Percentiles rank a stretch among this genome's conserved stretches.
Evolutionary conservation across 23 red algal genomes (phyloP).

Genomic region (Agarophyton chilense): DNA sequence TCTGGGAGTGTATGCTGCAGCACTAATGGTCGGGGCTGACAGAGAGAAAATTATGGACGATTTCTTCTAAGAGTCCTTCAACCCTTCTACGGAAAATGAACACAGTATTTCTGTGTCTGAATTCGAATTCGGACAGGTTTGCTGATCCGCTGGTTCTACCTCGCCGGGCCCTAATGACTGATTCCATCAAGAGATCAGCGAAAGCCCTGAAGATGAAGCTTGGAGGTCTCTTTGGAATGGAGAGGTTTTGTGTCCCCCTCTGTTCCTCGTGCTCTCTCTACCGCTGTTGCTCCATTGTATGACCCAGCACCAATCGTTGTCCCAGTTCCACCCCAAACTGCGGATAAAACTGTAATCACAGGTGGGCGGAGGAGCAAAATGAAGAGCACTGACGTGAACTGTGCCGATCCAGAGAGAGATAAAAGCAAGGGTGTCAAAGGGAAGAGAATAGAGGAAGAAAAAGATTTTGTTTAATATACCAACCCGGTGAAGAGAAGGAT

Average conservation of each 20-base stretch:
- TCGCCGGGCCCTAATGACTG: not conserved
- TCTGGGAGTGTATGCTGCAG: not conserved
- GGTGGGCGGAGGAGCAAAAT: no score
- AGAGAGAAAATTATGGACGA: not conserved
- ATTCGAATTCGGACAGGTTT: not conserved
- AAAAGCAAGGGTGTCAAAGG: no score
- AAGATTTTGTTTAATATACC: not conserved
- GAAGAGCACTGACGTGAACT: no score
- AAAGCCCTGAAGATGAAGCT: no score
- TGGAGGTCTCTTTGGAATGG: no score
- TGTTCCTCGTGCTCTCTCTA: no score
- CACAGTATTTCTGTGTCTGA: not conserved
- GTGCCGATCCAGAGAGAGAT: no score
- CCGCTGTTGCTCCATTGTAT: no score
- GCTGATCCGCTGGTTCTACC: not conserved
- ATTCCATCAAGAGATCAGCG: constrained; percentile 8
- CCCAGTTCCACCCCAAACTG: no score
- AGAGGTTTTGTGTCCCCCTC: no score
- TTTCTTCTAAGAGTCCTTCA: not conserved
- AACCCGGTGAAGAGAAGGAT: not conserved
- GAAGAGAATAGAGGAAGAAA: not conserved
- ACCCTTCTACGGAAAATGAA: not conserved
- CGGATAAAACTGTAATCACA: no score
- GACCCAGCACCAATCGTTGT: no score
- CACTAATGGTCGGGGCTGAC: not conserved